Evolutionary conservation across 495 filamentous ascomycete species (phyloP).

Genomic region (Cairneyella variabilis): DNA sequence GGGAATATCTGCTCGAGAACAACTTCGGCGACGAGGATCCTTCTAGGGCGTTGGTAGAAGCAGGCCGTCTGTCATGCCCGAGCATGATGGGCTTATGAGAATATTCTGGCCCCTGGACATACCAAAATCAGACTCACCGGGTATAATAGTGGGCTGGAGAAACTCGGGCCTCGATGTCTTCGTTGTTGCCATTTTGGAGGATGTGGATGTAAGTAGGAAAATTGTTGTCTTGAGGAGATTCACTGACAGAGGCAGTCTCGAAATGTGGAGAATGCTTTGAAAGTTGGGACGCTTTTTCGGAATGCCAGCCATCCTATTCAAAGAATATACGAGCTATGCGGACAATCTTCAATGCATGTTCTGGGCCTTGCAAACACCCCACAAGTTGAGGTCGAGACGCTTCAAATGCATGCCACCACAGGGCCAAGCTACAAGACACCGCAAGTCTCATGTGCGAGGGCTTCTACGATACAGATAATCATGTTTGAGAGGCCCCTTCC

Average conservation of each 20-base stretch:
- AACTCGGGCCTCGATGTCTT: conserved; percentile 90
- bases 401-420: conserved; percentile 67
- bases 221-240: background rate
- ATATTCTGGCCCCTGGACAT: conserved; percentile 97
- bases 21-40: conserved; percentile 88
- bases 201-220: conserved; percentile 70
- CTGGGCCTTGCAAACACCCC: conserved; percentile 72
- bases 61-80: conserved; percentile 62
- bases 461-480: conserved; percentile 76
- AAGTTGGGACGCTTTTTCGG: conserved; percentile 76
- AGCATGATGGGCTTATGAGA: conserved; percentile 93
- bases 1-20: conserved; percentile 92
- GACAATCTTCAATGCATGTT: conserved; percentile 76
- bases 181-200: conserved; percentile 82
- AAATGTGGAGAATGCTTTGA: conserved; percentile 84
- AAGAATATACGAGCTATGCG: conserved; percentile 81
- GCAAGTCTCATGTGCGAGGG: conserved; percentile 63
- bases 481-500: conserved; percentile 85
- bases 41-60: conserved; percentile 54
- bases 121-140: conserved; percentile 62
- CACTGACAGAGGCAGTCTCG: conserved; percentile 38
- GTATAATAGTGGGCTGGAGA: conserved; percentile 90
- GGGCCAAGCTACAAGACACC: conserved; percentile 56
- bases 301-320: conserved; percentile 76
- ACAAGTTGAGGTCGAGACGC: conserved; percentile 54